A percentile compares a stretch with the other conserved stretches of the same genome.
These are phyloP conservation scores for Pittosporum tobira DNA, from an alignment of 129 eudicot genomes.

Conservation along the genomic window DNA sequence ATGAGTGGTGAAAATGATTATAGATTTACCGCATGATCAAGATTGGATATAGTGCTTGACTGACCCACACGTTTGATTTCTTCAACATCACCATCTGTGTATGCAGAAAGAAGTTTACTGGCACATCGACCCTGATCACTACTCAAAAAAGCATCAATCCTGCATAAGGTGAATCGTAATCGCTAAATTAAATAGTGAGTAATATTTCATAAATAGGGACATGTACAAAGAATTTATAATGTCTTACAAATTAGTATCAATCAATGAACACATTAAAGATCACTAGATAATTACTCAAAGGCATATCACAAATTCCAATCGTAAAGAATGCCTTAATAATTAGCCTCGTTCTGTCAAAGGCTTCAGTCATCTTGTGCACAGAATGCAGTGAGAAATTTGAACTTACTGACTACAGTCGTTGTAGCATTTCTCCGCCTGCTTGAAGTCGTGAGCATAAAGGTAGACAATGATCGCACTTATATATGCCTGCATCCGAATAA, in stretches of 20 bases:
- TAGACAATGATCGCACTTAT: constrained; percentile 85
- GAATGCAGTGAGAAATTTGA: constrained; percentile 4
- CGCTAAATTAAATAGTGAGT: not conserved
- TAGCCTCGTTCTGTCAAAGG: too few relatives aligned
- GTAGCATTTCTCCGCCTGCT: constrained; percentile 74
- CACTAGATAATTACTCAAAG: too few relatives aligned
- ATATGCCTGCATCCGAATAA: constrained; percentile 55
- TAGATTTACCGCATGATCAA: constrained; percentile 58
- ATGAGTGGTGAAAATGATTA: constrained; percentile 3
- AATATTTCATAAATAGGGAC: not conserved
- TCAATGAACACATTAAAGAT: too few relatives aligned
- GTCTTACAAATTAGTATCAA: too few relatives aligned
- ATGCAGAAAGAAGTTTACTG: constrained; percentile 87
- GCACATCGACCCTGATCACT: constrained; percentile 92
- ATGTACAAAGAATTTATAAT: not conserved
- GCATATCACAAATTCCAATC: too few relatives aligned
- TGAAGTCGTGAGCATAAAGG: constrained; percentile 68
- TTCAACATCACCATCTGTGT: constrained; percentile 75
- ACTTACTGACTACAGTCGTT: constrained; percentile 94
- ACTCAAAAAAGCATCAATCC: constrained; percentile 72
- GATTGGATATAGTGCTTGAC: constrained; percentile 70
- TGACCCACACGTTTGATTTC: constrained; percentile 69
- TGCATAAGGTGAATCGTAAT: constrained; percentile 28
- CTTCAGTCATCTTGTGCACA: too few relatives aligned
- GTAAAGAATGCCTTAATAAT: too few relatives aligned